Evolutionary conservation across 2,329 filamentous ascomycete species (phyloP).

Genomic region (Albophoma yamanashiensis): DNA sequence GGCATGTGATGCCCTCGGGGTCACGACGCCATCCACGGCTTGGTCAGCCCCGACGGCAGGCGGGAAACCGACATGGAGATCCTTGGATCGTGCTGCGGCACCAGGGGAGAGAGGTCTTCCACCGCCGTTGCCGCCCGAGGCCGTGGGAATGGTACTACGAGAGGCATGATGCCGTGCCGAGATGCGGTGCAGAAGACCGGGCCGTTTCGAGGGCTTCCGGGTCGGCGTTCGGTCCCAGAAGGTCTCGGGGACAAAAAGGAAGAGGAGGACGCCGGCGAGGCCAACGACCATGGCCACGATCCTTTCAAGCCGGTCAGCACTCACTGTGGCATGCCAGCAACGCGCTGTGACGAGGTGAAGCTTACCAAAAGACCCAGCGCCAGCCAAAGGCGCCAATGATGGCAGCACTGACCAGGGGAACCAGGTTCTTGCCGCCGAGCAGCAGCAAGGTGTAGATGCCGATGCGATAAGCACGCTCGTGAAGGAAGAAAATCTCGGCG

Average conservation of each 20-base stretch:
- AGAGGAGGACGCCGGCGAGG: slow-evolving; percentile 60
- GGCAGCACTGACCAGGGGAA: slow-evolving; percentile 76
- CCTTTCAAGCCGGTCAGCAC: slow-evolving; percentile 32
- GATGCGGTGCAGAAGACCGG: slow-evolving; percentile 34
- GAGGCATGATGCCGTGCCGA: slow-evolving; percentile 28
- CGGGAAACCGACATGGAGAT: slow-evolving; percentile 22
- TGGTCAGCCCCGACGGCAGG: slow-evolving; percentile 1
- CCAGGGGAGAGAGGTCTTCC: slow-evolving; percentile 7
- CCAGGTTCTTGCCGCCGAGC: slow-evolving; percentile 81
- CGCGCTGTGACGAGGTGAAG: not conserved
- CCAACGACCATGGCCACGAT: slow-evolving; percentile 73
- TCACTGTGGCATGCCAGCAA: not conserved
- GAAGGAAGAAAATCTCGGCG: slow-evolving; percentile 91
- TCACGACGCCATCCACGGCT: not conserved
- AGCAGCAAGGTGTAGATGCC: slow-evolving; percentile 88
- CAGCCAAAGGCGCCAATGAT: slow-evolving; percentile 70
- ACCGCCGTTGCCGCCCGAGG: slow-evolving; percentile 1
- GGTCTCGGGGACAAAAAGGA: slow-evolving; percentile 87
- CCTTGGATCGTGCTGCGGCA: slow-evolving; percentile 11
- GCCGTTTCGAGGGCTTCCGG: slow-evolving; percentile 26
- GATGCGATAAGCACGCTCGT: slow-evolving; percentile 85
- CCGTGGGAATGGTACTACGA: not conserved
- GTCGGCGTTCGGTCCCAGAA: slow-evolving; percentile 83
- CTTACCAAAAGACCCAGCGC: slow-evolving; percentile 85
- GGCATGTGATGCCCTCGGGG: not conserved